These are phyloP conservation scores for Micractinium conductrix DNA, from an alignment of 139 green algal genomes.

Conservation along the genomic window DNA sequence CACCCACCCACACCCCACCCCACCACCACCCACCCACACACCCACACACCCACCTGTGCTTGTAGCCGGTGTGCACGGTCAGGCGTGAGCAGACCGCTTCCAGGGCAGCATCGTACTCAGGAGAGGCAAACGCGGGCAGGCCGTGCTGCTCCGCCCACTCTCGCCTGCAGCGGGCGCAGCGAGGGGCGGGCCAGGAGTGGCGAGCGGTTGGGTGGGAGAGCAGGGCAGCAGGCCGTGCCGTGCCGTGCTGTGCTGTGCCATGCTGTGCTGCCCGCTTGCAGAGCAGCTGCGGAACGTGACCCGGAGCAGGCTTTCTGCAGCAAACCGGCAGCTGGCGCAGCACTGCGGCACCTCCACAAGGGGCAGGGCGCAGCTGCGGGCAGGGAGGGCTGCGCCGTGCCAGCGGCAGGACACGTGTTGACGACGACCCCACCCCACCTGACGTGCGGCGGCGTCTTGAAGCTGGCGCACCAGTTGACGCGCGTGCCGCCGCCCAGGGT, in stretches of 20 bases:
- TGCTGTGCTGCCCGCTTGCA: too few species aligned
- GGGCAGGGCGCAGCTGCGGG: too few species aligned
- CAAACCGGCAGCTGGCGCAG: too few species aligned
- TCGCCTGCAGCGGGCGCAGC: neutral
- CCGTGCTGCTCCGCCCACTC: conserved; percentile 49
- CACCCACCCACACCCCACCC: neutral
- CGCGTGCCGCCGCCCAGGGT: conserved; percentile 76
- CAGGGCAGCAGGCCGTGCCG: neutral
- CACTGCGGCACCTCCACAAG: too few species aligned
- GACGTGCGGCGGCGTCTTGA: conserved; percentile 54
- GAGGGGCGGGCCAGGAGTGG: neutral
- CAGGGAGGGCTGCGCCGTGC: too few species aligned
- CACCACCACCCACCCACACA: too few species aligned
- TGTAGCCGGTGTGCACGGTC: conserved; percentile 45
- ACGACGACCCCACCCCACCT: too few species aligned
- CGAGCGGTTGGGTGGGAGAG: neutral
- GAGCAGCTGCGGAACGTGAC: too few species aligned
- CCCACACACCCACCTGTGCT: conserved; percentile 36
- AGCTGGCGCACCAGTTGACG: conserved; percentile 76
- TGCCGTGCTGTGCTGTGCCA: too few species aligned
- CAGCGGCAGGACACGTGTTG: too few species aligned
- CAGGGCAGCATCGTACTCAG: conserved; percentile 41
- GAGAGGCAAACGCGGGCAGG: conserved; percentile 36
- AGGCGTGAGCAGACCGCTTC: conserved; percentile 49
- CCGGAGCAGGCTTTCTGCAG: too few species aligned